Conservation (phyloP, 2,329 filamentous ascomycete species). For the Fusarium paranaense region DNA sequence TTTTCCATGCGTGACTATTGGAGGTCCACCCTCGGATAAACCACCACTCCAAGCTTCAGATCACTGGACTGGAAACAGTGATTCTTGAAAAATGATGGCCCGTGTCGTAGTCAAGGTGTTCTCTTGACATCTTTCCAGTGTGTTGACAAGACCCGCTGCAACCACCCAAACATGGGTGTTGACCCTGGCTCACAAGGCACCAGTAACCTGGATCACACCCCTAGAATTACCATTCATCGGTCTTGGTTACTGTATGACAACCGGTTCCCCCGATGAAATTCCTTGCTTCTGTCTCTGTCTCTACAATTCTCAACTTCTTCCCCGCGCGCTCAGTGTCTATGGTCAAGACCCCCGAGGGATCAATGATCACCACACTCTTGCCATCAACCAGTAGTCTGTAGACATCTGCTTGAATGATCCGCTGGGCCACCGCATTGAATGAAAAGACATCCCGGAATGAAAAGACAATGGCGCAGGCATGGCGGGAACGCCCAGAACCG, state of each 20-base stretch:
- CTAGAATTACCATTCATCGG: slow-evolving; percentile 35
- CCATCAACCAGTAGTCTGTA: slow-evolving; percentile 38
- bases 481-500: slow-evolving; percentile 38
- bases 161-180: no score
- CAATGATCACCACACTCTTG: slow-evolving; percentile 46
- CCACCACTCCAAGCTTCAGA: no score
- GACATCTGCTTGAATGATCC: slow-evolving; percentile 47
- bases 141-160: no score
- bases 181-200: no score
- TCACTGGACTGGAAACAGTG: no score
- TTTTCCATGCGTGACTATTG: no score
- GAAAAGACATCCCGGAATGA: slow-evolving; percentile 50
- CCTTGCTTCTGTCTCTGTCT: slow-evolving; percentile 43
- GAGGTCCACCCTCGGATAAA: no score
- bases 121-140: no score
- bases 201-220: background rate
- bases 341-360: slow-evolving; percentile 43
- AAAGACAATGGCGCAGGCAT: slow-evolving; percentile 48
- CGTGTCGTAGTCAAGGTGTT: no score
- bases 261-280: slow-evolving; percentile 46
- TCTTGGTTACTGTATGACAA: slow-evolving; percentile 42
- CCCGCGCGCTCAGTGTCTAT: slow-evolving; percentile 25
- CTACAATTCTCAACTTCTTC: slow-evolving; percentile 34
- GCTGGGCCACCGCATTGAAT: slow-evolving; percentile 44
- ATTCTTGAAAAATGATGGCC: no score